A percentile compares a stretch with the other conserved stretches of the same genome.
Conservation (phyloP, 345 rosid genomes). For the Turritis glabra region DNA sequence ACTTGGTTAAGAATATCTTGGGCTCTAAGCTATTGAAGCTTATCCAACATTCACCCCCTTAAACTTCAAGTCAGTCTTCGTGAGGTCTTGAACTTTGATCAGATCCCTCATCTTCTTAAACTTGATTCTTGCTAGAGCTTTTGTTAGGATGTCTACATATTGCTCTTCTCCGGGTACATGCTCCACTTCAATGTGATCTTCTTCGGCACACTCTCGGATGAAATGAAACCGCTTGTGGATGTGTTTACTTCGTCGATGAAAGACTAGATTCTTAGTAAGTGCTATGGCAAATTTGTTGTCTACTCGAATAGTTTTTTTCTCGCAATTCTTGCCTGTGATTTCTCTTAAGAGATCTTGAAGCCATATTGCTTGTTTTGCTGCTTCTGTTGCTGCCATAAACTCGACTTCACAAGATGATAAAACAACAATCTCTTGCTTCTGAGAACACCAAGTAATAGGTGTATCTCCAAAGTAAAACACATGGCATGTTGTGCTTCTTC, state of each 20-base stretch:
- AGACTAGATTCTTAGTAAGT: not conserved
- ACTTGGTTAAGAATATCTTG: no score
- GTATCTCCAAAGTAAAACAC: not conserved
- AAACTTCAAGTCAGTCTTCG: no score
- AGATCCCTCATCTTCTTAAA: no score
- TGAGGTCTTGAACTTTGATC: no score
- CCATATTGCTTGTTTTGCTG: not conserved
- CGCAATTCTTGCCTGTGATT: not conserved
- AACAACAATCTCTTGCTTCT: not conserved
- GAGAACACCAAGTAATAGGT: constrained; percentile 1
- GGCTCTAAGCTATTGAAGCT: no score
- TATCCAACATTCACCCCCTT: no score
- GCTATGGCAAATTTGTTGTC: not conserved
- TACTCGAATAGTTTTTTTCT: not conserved
- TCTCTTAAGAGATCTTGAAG: not conserved
- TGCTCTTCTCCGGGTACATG: not conserved
- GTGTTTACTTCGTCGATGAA: not conserved
- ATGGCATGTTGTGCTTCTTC: not conserved
- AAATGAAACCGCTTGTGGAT: not conserved
- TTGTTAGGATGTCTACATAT: not conserved
- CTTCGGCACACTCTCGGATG: not conserved
- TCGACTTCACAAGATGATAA: constrained; percentile 1
- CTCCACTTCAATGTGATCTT: not conserved
- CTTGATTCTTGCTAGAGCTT: no score
- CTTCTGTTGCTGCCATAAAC: not conserved